Conservation (phyloP, 768 basidiomycete species). For the Boletus rubescentipes region DNA sequence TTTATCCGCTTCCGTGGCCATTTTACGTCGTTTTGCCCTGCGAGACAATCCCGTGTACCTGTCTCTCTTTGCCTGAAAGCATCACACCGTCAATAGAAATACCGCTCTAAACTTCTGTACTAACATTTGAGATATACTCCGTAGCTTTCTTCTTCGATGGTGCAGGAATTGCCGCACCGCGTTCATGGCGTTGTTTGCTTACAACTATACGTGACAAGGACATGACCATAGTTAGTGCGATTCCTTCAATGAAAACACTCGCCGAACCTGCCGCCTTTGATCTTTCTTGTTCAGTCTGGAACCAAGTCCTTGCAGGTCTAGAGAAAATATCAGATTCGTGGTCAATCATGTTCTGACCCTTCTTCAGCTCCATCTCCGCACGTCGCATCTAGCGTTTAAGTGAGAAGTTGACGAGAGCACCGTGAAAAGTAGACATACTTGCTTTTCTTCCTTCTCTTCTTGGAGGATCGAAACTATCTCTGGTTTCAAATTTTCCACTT, state of each 20-base stretch:
- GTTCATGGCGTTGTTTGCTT: slow-evolving; percentile 76
- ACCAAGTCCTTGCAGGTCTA: slow-evolving; percentile 97
- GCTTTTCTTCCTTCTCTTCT: slow-evolving; percentile 96
- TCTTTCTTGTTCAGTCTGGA: slow-evolving; percentile 88
- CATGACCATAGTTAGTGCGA: slow-evolving; percentile 1
- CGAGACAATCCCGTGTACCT: slow-evolving; percentile 84
- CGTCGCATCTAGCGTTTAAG: slow-evolving; percentile 58
- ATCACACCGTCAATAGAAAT: slow-evolving; percentile 5
- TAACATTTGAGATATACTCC: slow-evolving; percentile 43
- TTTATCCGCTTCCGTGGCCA: slow-evolving; percentile 79
- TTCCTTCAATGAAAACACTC: not conserved
- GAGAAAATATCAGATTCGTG: slow-evolving; percentile 91
- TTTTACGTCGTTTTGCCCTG: slow-evolving; percentile 81
- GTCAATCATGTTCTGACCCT: slow-evolving; percentile 94
- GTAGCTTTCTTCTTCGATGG: slow-evolving; percentile 40
- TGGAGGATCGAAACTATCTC: slow-evolving; percentile 79
- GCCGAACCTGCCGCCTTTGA: slow-evolving; percentile 67
- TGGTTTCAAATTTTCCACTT: slow-evolving; percentile 65
- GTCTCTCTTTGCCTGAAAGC: slow-evolving; percentile 66
- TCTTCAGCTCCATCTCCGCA: slow-evolving; percentile 95
- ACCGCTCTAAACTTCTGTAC: slow-evolving; percentile 1
- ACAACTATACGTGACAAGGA: slow-evolving; percentile 45
- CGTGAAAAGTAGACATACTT: slow-evolving; percentile 45
- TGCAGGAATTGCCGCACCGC: slow-evolving; percentile 40
- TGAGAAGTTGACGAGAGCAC: slow-evolving; percentile 10